A percentile compares a stretch with the other conserved stretches of the same genome.
phyloP scores from a whole-genome alignment of 1,284 basidiomycete species.

The Porodaedalea pini region DNA sequence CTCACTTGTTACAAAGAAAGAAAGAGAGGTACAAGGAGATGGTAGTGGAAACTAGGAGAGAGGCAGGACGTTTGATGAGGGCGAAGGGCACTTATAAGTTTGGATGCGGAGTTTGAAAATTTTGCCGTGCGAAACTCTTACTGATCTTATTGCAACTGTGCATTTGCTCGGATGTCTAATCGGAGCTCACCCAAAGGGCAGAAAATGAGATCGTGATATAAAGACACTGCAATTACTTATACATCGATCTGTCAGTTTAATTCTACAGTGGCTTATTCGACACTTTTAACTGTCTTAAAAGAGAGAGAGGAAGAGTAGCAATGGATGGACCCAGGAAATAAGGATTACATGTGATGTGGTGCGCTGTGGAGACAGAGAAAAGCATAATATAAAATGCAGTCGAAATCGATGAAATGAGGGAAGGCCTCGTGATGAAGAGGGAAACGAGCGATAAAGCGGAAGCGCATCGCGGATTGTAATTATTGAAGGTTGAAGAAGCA shows the following conservation, averaged over 20 bases:
- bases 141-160: not conserved
- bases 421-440: not conserved
- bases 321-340: not conserved
- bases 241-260: slow-evolving; percentile 1
- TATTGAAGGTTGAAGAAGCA: not conserved
- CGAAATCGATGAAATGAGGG: slow-evolving; percentile 7
- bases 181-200: not conserved
- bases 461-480: not conserved
- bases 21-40: slow-evolving; percentile 38
- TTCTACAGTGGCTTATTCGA: slow-evolving; percentile 1
- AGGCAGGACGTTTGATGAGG: slow-evolving; percentile 43
- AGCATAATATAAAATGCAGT: not conserved
- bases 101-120: slow-evolving; percentile 35
- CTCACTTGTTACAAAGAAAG: slow-evolving; percentile 40
- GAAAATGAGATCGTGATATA: slow-evolving; percentile 1
- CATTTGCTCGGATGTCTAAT: not conserved
- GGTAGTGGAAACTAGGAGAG: slow-evolving; percentile 50
- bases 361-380: not conserved
- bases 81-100: slow-evolving; percentile 38
- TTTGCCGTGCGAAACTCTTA: slow-evolving; percentile 1
- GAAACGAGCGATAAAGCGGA: not conserved
- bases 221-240: not conserved
- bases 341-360: not conserved
- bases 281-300: not conserved
- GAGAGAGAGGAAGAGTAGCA: not conserved